These are phyloP conservation scores for Sphaerostilbella broomeana DNA, from an alignment of 2,329 filamentous ascomycete genomes.

Conservation along the genomic window DNA sequence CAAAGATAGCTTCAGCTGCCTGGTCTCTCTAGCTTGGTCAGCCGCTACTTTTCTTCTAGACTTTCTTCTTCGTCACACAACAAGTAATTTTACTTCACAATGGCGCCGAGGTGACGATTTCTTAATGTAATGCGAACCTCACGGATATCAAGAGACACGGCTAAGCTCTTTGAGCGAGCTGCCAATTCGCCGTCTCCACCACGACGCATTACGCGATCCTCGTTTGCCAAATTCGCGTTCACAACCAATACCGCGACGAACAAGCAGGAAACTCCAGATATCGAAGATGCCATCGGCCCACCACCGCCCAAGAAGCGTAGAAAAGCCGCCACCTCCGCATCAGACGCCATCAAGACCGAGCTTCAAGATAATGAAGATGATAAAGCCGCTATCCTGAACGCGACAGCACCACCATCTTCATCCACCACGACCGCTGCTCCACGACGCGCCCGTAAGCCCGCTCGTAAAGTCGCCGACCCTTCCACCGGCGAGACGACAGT, in stretches of 20 bases:
- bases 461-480: constrained; percentile 36
- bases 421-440: constrained; percentile 17
- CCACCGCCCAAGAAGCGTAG: constrained; percentile 26
- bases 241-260: constrained; percentile 20
- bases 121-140: constrained; percentile 58
- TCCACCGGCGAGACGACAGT: constrained; percentile 34
- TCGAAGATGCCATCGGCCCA: constrained; percentile 48
- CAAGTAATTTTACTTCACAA: too few species aligned
- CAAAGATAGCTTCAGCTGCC: too few species aligned
- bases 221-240: constrained; percentile 41
- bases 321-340: constrained; percentile 15
- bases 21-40: too few species aligned
- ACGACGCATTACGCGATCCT: constrained; percentile 43
- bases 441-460: constrained; percentile 37
- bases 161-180: constrained; percentile 43
- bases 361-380: constrained; percentile 21
- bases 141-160: constrained; percentile 50
- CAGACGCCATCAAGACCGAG: constrained; percentile 35
- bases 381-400: constrained; percentile 11
- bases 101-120: too few species aligned
- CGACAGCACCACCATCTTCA: constrained; percentile 20
- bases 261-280: constrained; percentile 33
- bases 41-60: too few species aligned
- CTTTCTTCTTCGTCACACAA: too few species aligned
- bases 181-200: constrained; percentile 24